Base-by-base conservation (phyloP, 1,284 basidiomycete species). In the Pholiota adiposa region DNA sequence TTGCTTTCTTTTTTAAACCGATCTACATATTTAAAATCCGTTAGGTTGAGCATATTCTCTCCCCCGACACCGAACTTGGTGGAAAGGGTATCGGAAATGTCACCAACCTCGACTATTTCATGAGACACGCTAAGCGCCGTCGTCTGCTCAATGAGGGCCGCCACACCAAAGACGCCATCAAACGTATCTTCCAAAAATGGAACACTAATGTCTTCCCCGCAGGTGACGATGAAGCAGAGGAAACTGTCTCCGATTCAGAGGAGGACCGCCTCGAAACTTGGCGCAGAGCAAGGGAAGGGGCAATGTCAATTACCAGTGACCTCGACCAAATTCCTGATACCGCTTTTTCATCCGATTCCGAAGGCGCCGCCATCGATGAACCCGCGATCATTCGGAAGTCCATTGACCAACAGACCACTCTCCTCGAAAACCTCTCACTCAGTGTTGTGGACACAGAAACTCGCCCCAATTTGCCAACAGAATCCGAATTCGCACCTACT, bases 161-260 rank as follows among this genome's bases (percentile, higher is more conserved):
- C 49, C 18, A 29, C 8, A 12, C 14, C 49, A 51, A 27, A 12
- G 12, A 29, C 12, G 7, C 27, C 18, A 34, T 51, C 29, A 4
- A 11, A 2, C 49, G 49, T 31, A 51, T 51, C n/a, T 51, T 51
- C 27, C 27, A 18, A 7, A 14, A 31, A 14, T 51, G 31, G 27
- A 33, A 51, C 31, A 19, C 21, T 2, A 34, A 34, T 34, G 49
- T 51, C 8, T 51, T 51, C 19, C 49, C 49, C n/a, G 16, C 31
- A 8, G 18, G 7, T 18, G 18, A 33, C 40, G 40, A 41, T 19
- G n/a, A 41, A 41, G 40, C 4, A 19, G 40, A 41, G 40, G n/a
- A 18, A 64, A 4, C 55, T 48, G 25, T 67, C 63, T 25, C 40
- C 5, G 40, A 41, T 33, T 33, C 31, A 41, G 40, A 41, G 14